These are phyloP conservation scores for Penicillium frequentans DNA, from an alignment of 2,329 filamentous ascomycete genomes.

Conservation along the genomic window DNA sequence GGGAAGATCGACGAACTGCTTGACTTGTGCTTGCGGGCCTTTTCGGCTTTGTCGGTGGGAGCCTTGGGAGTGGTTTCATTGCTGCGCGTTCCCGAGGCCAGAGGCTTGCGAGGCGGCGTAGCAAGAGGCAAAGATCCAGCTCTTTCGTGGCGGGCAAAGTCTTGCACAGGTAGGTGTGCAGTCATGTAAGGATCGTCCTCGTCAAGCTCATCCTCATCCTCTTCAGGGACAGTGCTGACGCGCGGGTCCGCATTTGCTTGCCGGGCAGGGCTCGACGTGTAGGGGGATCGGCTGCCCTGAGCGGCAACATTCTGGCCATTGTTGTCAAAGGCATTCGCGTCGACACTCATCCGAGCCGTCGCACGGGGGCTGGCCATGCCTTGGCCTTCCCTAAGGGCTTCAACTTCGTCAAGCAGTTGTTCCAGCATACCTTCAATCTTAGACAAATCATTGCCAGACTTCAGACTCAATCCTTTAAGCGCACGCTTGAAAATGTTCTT, in stretches of 20 bases:
- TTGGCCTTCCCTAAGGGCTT: slow-evolving; percentile 68
- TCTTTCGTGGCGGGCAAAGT: slow-evolving; percentile 44
- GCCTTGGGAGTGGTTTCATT: slow-evolving; percentile 74
- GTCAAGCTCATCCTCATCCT: slow-evolving; percentile 65
- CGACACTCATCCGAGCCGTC: slow-evolving; percentile 50
- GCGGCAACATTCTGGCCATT: slow-evolving; percentile 77
- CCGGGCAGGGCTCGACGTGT: slow-evolving; percentile 61
- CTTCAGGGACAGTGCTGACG: slow-evolving; percentile 86
- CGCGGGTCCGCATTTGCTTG: slow-evolving; percentile 65
- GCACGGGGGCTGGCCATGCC: slow-evolving; percentile 35
- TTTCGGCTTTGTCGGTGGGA: slow-evolving; percentile 54
- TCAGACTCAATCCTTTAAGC: slow-evolving; percentile 84
- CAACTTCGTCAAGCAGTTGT: slow-evolving; percentile 88
- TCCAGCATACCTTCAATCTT: slow-evolving; percentile 91
- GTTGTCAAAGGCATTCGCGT: slow-evolving; percentile 79
- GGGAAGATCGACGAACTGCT: slow-evolving; percentile 79
- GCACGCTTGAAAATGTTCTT: slow-evolving; percentile 92
- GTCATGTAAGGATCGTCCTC: slow-evolving; percentile 51
- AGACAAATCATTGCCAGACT: slow-evolving; percentile 81
- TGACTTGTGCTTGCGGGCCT: slow-evolving; percentile 85
- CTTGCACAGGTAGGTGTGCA: slow-evolving; percentile 60
- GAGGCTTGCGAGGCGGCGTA: slow-evolving; percentile 46
- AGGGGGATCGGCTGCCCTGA: slow-evolving; percentile 71
- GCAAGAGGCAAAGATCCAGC: slow-evolving; percentile 45
- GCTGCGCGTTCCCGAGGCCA: slow-evolving; percentile 55